Evolutionary conservation across 1,284 basidiomycete species (phyloP).

Genomic region (Puccinia horiana): DNA sequence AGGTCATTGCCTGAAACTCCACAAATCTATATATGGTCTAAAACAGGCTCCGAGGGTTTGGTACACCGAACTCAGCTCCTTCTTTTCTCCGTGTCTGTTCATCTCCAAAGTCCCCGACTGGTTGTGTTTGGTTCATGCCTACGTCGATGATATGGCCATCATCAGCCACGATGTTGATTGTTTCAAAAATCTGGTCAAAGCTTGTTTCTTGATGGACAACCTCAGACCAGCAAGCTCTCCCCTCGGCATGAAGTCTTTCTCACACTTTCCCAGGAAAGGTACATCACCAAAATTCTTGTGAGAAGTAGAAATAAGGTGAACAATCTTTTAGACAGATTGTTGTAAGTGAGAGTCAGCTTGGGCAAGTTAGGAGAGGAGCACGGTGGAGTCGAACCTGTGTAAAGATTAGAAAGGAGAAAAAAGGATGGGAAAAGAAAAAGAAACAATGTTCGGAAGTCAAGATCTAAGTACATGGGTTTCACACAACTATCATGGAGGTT

Average conservation of each 20-base stretch:
- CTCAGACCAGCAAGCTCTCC: background rate
- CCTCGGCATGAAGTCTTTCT: background rate
- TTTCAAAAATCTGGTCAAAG: background rate
- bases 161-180: background rate
- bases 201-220: constrained; percentile 11
- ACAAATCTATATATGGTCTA: background rate
- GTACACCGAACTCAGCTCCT: background rate
- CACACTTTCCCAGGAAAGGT: background rate
- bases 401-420: too few species aligned
- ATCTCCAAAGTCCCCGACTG: background rate
- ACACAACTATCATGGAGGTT: too few species aligned
- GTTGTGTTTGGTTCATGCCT: background rate
- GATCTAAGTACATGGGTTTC: too few species aligned
- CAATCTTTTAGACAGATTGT: too few species aligned
- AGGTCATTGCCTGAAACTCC: background rate
- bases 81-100: constrained; percentile 5
- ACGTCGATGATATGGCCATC: background rate
- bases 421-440: too few species aligned
- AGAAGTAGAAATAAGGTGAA: too few species aligned
- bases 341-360: too few species aligned
- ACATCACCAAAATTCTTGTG: background rate
- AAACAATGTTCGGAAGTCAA: too few species aligned
- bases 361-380: too few species aligned
- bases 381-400: too few species aligned
- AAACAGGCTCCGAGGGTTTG: constrained; percentile 8